These are phyloP conservation scores for Didymella sp. DNA, from an alignment of 2,329 filamentous ascomycete species.

Conservation along the genomic window DNA sequence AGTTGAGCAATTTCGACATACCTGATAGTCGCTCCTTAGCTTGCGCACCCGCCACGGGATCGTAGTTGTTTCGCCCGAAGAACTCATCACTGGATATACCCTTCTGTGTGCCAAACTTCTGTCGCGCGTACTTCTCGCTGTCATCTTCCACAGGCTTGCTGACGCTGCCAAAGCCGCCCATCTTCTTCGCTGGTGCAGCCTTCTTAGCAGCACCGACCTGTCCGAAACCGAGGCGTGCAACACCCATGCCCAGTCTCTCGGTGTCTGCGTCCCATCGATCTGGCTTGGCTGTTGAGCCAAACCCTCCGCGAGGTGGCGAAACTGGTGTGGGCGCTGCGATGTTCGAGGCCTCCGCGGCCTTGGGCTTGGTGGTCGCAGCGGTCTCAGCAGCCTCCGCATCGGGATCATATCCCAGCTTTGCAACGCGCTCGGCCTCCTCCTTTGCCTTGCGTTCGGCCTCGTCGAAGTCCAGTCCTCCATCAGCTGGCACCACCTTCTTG, in stretches of 20 bases:
- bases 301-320: conserved; percentile 68
- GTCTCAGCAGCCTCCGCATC: conserved; percentile 71
- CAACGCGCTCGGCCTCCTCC: conserved; percentile 95
- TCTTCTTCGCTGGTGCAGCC: conserved; percentile 71
- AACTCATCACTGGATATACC: conserved; percentile 98
- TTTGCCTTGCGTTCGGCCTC: conserved; percentile 96
- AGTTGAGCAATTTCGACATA: conserved; percentile 16
- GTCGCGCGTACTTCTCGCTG: conserved; percentile 80
- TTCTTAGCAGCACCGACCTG: conserved; percentile 73
- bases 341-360: conserved; percentile 58
- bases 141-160: conserved; percentile 75
- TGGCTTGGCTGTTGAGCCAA: conserved; percentile 64
- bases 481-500: conserved; percentile 79
- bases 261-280: conserved; percentile 74
- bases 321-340: conserved; percentile 80
- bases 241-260: conserved; percentile 88
- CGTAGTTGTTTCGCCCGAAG: conserved; percentile 89
- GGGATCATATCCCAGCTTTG: conserved; percentile 93
- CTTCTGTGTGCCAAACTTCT: conserved; percentile 92
- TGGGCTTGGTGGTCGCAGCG: conserved; percentile 47
- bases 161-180: conserved; percentile 88
- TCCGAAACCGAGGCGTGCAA: conserved; percentile 85
- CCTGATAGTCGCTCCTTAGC: conserved; percentile 82
- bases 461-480: conserved; percentile 83
- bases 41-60: conserved; percentile 80